phyloP scores from a whole-genome alignment of 805 yeast genomes.

The Candida nitratophila region DNA sequence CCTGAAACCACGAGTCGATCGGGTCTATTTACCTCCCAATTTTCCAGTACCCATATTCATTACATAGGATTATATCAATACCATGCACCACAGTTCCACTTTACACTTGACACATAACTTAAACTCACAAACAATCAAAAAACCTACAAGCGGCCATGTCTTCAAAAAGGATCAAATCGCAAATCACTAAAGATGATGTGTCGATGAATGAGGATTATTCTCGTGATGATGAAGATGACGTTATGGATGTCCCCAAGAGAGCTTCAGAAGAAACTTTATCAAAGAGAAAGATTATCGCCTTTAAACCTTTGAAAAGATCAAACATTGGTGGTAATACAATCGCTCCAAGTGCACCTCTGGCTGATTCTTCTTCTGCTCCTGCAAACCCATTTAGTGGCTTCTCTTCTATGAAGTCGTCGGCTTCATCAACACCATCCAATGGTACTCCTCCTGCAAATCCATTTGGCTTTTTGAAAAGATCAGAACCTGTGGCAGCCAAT shows the following conservation, averaged over 20 bases:
- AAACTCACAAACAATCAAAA: no score
- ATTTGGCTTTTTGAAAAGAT: constrained; percentile 1
- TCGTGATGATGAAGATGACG: constrained; percentile 29
- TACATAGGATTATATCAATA: no score
- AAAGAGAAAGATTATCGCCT: constrained; percentile 60
- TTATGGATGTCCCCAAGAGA: constrained; percentile 23
- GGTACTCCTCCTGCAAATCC: constrained; percentile 3
- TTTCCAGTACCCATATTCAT: no score
- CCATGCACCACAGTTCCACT: no score
- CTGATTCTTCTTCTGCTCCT: neutral
- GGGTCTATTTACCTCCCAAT: no score
- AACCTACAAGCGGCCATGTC: no score
- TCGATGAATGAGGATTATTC: constrained; percentile 7
- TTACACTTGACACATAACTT: no score
- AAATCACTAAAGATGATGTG: constrained; percentile 45
- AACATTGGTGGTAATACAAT: constrained; percentile 2
- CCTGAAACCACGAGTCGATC: no score
- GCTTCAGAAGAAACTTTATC: constrained; percentile 64
- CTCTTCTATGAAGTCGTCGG: neutral
- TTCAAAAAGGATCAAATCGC: constrained; percentile 57
- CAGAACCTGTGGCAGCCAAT: no score
- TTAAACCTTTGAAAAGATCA: constrained; percentile 31
- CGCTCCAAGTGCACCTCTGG: neutral
- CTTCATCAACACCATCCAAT: neutral
- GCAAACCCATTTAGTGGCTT: constrained; percentile 4